phyloP scores from a whole-genome alignment of 345 rosid species.

The Pugionium dolabratum region DNA sequence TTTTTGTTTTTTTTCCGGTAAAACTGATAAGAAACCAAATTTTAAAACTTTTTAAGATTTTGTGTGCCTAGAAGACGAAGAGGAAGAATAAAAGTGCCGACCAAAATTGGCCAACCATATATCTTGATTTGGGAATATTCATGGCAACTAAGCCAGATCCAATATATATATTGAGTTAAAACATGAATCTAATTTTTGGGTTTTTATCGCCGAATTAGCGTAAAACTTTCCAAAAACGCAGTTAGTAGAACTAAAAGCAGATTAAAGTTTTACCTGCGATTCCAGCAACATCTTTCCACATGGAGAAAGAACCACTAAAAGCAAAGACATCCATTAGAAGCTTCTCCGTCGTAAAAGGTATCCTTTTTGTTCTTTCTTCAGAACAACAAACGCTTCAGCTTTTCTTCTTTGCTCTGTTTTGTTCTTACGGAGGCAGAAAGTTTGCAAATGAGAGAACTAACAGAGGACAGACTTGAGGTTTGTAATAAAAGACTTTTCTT shows the following conservation, averaged over 20 bases:
- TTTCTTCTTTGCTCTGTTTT: constrained; percentile 28
- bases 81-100: neutral
- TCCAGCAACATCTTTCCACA: constrained; percentile 70
- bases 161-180: neutral
- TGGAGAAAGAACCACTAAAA: constrained; percentile 26
- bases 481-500: neutral
- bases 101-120: constrained; percentile 7
- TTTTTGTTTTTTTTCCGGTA: neutral
- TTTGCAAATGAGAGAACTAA: neutral
- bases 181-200: neutral
- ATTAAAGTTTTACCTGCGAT: constrained; percentile 46
- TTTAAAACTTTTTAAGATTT: neutral
- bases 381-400: constrained; percentile 10
- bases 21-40: constrained; percentile 5
- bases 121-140: constrained; percentile 14
- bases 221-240: neutral
- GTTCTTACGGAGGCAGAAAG: constrained; percentile 1
- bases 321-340: constrained; percentile 49
- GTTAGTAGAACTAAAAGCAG: neutral
- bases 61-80: neutral
- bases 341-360: constrained; percentile 9
- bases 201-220: neutral
- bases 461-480: neutral
- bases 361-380: neutral
- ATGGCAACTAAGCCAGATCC: constrained; percentile 25